Base-by-base conservation (phyloP, 2,329 filamentous ascomycete species). In the Cercospora sp. region DNA sequence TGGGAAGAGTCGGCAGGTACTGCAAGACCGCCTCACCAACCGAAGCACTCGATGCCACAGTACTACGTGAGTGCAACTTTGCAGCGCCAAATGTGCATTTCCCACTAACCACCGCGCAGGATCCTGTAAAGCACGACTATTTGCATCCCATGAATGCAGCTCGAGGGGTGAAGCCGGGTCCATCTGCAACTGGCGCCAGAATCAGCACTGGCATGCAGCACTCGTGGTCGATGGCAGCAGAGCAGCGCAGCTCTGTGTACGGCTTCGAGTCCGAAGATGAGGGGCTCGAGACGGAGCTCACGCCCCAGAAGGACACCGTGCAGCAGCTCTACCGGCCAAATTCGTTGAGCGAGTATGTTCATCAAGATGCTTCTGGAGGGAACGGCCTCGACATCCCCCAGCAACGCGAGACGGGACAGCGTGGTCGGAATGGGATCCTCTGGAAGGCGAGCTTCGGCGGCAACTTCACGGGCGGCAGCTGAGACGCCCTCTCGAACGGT, bases 401-500 rank as follows among this genome's bases (percentile, higher is more conserved):
- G 61, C 61, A 53, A 34, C 62, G 13, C 18, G 28, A 13, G 32
- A 13, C 49, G 28, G 51, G 51, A 16, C 62, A 64, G 24, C 26
- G 12, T 5, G 21, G 49, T 40, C 62, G 51, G 4, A 58, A 64
- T n/a, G 32, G 32, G n/a, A 9, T 43, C 28, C 28, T 64, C 18
- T 58, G 62, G 62, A 55, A 57, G 28, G 49, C 32, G 28, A 57
- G 43, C 18, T 64, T 37, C 18, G 61, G 61, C 21, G 61, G 61
- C 28, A 64, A 64, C 21, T 58, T 58, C 51, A 49, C 37, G 13
- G 60, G 60, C 10, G 60, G 60, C 26, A 21, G 18, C 34, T 57
- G 28, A 63, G 40, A 12, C 18, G 18, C 43, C 6, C 43, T 13
- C 43, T 49, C 43, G 43, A 49, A 43, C 37, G 7, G 7, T n/a